These are phyloP conservation scores for Prorocentrum cordatum DNA, from an alignment of 169 alveolate species.

Conservation along the genomic window DNA sequence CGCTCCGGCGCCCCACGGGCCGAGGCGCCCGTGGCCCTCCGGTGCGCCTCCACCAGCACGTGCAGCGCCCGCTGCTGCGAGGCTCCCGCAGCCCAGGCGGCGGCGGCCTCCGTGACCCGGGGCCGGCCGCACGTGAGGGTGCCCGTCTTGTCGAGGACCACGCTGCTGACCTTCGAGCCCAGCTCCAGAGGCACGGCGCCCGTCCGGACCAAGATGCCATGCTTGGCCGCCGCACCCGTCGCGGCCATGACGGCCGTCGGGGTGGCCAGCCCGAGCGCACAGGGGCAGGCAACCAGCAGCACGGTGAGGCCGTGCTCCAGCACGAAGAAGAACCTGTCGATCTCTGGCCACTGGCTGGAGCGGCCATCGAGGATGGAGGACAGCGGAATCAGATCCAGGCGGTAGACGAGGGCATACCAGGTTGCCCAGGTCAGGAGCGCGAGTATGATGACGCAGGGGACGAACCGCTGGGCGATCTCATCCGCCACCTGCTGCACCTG, in stretches of 20 bases:
- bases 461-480: constrained; percentile 13
- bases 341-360: constrained; percentile 28
- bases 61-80: too few relatives aligned
- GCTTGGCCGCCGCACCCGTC: constrained; percentile 50
- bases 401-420: constrained; percentile 22
- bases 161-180: constrained; percentile 6
- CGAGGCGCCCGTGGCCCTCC: too few relatives aligned
- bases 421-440: constrained; percentile 23
- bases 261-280: constrained; percentile 58
- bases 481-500: constrained; percentile 45
- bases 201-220: constrained; percentile 26
- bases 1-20: too few relatives aligned
- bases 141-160: constrained; percentile 50
- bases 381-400: not conserved
- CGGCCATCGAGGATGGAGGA: constrained; percentile 5
- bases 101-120: too few relatives aligned
- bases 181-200: constrained; percentile 50
- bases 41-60: too few relatives aligned
- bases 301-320: constrained; percentile 52
- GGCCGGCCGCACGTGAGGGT: constrained; percentile 34
- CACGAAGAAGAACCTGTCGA: constrained; percentile 51
- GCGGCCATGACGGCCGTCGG: constrained; percentile 70
- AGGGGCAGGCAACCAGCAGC: constrained; percentile 49
- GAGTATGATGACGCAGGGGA: constrained; percentile 15
- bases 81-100: too few relatives aligned